Conservation (phyloP, 306 rosid species). For the Gillenia trifoliata region DNA sequence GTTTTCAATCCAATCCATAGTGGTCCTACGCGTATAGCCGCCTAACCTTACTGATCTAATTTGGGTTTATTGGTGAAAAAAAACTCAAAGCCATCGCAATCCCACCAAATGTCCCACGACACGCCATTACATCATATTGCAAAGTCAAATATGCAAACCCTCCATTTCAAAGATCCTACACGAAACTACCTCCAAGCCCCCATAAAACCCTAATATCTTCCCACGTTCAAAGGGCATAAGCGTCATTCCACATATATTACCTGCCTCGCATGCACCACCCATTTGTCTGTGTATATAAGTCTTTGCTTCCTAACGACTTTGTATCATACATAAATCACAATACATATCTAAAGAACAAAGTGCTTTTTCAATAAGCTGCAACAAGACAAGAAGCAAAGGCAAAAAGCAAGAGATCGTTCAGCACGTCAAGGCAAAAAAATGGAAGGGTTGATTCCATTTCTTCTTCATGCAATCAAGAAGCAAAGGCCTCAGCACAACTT, state of each 20-base stretch:
- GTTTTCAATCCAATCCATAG: not conserved
- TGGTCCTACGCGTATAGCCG: not conserved
- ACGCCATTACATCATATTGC: not conserved
- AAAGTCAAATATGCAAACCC: not conserved
- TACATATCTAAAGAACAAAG: not conserved
- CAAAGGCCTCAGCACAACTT: constrained; percentile 35
- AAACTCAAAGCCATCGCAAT: not conserved
- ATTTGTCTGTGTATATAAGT: not conserved
- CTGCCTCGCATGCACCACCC: not conserved
- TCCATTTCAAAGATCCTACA: not conserved
- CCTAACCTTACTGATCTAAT: not conserved
- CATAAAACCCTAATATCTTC: not conserved
- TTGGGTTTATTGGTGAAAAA: not conserved
- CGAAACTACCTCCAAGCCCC: not conserved
- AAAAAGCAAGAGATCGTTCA: not conserved
- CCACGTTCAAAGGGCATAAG: not conserved
- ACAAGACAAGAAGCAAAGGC: not conserved
- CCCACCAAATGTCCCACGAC: not conserved
- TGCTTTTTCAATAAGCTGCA: not conserved
- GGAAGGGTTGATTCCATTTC: constrained; percentile 88
- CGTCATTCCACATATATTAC: not conserved
- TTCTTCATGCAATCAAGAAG: constrained; percentile 63
- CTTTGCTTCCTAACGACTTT: not conserved
- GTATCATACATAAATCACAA: not conserved
- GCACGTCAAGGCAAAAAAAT: constrained; percentile 16